Evolutionary conservation across 1,139 yeast species (phyloP).

Genomic region (Protomyces pachydermus): DNA sequence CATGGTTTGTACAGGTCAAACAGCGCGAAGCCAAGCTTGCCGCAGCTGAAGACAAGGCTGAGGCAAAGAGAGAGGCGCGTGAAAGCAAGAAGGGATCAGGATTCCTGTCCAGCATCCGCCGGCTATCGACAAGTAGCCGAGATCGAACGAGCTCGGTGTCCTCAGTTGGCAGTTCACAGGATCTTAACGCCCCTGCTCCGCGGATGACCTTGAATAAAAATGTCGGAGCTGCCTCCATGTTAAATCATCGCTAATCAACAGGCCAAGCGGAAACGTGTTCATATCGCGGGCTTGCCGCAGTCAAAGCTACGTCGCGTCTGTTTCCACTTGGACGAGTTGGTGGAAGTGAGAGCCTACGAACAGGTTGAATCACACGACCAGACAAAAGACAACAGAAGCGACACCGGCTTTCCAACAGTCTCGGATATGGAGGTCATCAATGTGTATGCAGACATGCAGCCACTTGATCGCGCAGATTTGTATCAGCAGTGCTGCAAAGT

Average conservation of each 20-base stretch:
- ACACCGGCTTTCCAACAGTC: conserved; percentile 1
- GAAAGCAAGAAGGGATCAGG: conserved; percentile 6
- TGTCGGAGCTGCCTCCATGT: background rate
- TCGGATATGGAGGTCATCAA: conserved; percentile 14
- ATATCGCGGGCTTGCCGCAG: conserved; percentile 7
- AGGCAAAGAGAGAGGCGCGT: conserved; percentile 8
- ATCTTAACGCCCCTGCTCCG: background rate
- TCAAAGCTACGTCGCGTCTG: conserved; percentile 20
- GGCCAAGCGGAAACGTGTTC: conserved; percentile 16
- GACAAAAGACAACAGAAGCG: background rate
- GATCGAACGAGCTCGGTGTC: conserved; percentile 3
- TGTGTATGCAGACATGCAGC: conserved; percentile 14
- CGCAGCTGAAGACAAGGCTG: conserved; percentile 20
- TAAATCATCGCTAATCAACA: background rate
- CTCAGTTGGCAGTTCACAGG: background rate
- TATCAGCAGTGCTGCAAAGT: conserved; percentile 20
- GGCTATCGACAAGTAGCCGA: conserved; percentile 8
- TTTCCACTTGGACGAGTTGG: conserved; percentile 22
- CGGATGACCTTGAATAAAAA: conserved; percentile 14
- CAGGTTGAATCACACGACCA: conserved; percentile 16
- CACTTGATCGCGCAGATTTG: conserved; percentile 19
- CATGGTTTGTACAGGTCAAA: conserved; percentile 24
- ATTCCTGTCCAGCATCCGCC: conserved; percentile 3
- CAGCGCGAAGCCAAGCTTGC: conserved; percentile 16
- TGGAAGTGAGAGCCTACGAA: conserved; percentile 21